Percentiles rank a stretch among this genome's conserved stretches.
Conservation (phyloP, 1,284 basidiomycete species). For the Fomitiporia mediterranea region DNA sequence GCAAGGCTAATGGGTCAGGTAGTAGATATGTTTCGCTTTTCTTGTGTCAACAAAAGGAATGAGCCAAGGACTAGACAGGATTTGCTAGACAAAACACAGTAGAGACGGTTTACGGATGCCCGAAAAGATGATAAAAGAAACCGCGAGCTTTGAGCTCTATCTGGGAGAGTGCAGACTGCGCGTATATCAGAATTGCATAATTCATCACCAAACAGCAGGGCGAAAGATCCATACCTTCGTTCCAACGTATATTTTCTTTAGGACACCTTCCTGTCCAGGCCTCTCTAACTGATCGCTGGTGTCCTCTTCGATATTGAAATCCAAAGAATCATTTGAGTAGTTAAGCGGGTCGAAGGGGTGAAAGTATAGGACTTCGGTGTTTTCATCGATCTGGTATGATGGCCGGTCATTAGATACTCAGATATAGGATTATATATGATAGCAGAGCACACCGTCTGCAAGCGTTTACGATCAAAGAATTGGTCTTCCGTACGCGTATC, state of each 20-base stretch:
- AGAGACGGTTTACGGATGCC: too few species aligned
- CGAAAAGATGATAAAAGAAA: neutral
- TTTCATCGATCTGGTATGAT: slow-evolving; percentile 3
- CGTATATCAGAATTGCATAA: too few species aligned
- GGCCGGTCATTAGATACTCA: neutral
- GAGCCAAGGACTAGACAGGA: too few species aligned
- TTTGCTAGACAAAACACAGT: too few species aligned
- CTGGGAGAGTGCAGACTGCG: neutral
- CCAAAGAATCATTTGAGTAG: neutral
- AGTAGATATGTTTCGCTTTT: too few species aligned
- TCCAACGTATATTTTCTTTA: neutral
- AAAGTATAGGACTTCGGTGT: slow-evolving; percentile 1
- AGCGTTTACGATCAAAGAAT: slow-evolving; percentile 4
- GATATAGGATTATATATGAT: neutral
- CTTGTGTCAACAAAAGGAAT: too few species aligned
- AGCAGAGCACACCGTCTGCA: slow-evolving; percentile 1
- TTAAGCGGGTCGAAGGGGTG: slow-evolving; percentile 1
- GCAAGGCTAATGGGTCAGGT: too few species aligned
- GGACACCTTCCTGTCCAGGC: neutral
- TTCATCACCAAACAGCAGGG: neutral
- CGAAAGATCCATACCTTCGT: neutral
- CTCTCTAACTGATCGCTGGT: neutral
- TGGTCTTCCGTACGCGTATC: slow-evolving; percentile 4
- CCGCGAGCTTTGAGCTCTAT: neutral
- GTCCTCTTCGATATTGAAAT: neutral